Percentiles rank a stretch among this genome's conserved stretches.
These are phyloP conservation scores for Chaetomiaceae sp. DNA, from an alignment of 2,329 filamentous ascomycete genomes.

Conservation along the genomic window DNA sequence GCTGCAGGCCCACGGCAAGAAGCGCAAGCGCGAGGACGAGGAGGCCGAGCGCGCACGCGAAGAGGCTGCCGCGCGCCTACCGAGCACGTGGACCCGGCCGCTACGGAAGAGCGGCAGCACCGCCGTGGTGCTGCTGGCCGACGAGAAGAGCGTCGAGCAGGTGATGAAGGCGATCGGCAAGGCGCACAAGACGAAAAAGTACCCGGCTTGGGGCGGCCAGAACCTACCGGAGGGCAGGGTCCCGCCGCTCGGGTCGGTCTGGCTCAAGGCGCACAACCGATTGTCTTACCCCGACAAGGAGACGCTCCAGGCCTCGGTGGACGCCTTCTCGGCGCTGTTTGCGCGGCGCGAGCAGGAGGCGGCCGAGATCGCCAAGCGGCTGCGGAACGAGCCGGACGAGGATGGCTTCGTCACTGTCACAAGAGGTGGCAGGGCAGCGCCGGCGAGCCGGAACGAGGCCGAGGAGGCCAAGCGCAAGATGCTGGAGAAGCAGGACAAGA, in stretches of 20 bases:
- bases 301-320: constrained; percentile 66
- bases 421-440: constrained; percentile 68
- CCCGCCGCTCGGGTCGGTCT: constrained; percentile 52
- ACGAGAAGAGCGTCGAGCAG: constrained; percentile 70
- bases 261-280: constrained; percentile 61
- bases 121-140: constrained; percentile 78
- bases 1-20: constrained; percentile 39
- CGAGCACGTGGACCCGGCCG: constrained; percentile 66
- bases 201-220: constrained; percentile 66
- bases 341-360: constrained; percentile 63
- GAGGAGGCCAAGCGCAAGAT: constrained; percentile 55
- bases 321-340: constrained; percentile 83
- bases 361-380: constrained; percentile 55
- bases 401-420: constrained; percentile 95
- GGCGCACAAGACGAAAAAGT: constrained; percentile 53
- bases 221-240: constrained; percentile 53
- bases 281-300: constrained; percentile 65
- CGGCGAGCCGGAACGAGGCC: constrained; percentile 67
- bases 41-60: constrained; percentile 54
- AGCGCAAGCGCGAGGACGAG: constrained; percentile 56
- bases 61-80: constrained; percentile 58
- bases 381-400: constrained; percentile 79
- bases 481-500: constrained; percentile 59
- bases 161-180: constrained; percentile 71
- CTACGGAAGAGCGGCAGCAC: constrained; percentile 70